Evolutionary conservation across 495 filamentous ascomycete genomes (phyloP), one percentile per base, ranked within the genome.

Genomic region (Lepraria neglecta): DNA sequence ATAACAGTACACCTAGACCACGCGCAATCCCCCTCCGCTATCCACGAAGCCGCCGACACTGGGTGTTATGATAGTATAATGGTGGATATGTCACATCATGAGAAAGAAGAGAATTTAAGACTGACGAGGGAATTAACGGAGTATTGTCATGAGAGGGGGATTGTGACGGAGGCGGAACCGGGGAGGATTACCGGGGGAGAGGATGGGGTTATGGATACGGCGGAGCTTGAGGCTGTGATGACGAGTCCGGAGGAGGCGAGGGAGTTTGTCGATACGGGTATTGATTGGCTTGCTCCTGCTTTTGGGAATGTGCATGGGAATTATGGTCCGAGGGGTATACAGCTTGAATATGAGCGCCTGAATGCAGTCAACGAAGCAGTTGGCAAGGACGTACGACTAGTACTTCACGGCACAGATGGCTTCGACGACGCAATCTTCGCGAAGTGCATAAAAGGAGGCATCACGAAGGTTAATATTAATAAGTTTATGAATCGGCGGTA

Each of bases 231-330:
- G 69, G 88, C 81, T 0, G 60, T 91, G 54, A 68, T 92, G 66
- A 95, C 89, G n/a, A 91, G 84, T 0, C 82, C 87, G 0, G 87
- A 89, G 70, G 83, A 92, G 71, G 87, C 86, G 44, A 73, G 82
- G 69, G 83, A 88, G 72, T 92, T 92, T 71, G 86, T 90, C 0
- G 79, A 77, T 11, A 90, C 87, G 30, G 89, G 90, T 0, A 90
- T 92, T 63, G 87, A 91, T 71, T 90, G 87, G 83, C 71, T 92
- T 17, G 89, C 89, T 12, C 90, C 90, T 0, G 87, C 88, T 10
- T 92, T 95, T 72, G 89, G 89, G 4, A 92, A 92, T 70, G 87
- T 95, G 43, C 89, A 92, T 75, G 89, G 90, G 6, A 83, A 86
- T 66, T 95, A 92, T 73, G 89, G 88, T 0, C 82, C 85, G 0